Base-by-base conservation (phyloP, 2,329 filamentous ascomycete species). In the Talaromyces albobiverticillius region DNA sequence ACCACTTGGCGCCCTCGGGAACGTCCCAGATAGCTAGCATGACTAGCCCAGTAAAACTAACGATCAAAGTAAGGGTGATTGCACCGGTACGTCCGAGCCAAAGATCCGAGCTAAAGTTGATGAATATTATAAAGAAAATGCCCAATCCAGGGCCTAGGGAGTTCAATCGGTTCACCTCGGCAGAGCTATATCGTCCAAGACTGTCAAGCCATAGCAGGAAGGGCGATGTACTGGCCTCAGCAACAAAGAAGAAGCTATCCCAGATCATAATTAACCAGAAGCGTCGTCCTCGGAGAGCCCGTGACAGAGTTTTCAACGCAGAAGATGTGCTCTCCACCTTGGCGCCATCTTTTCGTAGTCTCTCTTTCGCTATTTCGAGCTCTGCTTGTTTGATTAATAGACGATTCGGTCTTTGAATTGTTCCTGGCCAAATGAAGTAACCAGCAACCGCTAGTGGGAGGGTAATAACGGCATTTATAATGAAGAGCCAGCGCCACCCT, bases 141-240 rank as follows among this genome's bases (percentile, higher is more conserved):
- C 81, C 82, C 0, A 84, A 60, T 0, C 73, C 81, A 0, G 81
- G 80, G 0, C 79, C 73, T 7, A 79, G 79, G 2, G 79, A 69
- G 0, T 73, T 71, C 61, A 75, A 83, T 2, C 78, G 70, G 1
- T 75, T 64, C 13, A 84, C 61, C 18, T 32, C 31, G 3, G 25
- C 45, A 25, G 45, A 31, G 23, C 45, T 48, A 20, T 31, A 48
- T 4, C 45, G 45, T 25, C 32, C 32, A 16, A 48, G 57, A 53
- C 76, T 80, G 65, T 84, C 84, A 45, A 85, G 68, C 82, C 82
- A 85, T 0, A 85, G 71, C 2, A 83, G 63, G 55, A 79, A 84
- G 0, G 74, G 76, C 2, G 79, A 81, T 1, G 75, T 69, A 6
- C 64, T 72, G 1, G 74, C 76, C 45, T 80, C 76, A n/a, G 74